Conservation (phyloP, 768 basidiomycete species). For the Amanita subjunquillea region DNA sequence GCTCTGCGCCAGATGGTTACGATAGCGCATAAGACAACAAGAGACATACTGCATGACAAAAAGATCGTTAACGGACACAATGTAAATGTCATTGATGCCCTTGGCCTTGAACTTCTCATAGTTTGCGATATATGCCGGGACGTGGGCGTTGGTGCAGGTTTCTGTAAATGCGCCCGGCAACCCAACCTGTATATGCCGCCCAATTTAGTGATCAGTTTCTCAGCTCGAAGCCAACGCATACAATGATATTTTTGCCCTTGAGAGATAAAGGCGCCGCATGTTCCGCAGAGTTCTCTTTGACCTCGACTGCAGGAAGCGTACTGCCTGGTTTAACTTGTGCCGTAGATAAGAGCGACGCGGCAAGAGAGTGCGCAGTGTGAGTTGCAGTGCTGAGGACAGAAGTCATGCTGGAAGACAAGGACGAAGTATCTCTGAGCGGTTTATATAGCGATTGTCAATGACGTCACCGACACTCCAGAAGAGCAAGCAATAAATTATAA, state of each 20-base stretch:
- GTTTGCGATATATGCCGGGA: conserved; percentile 43
- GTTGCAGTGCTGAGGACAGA: conserved; percentile 36
- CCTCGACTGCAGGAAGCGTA: conserved; percentile 33
- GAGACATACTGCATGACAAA: conserved; percentile 51
- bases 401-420: conserved; percentile 25
- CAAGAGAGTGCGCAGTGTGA: conserved; percentile 43
- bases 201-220: neutral
- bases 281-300: conserved; percentile 53
- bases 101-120: conserved; percentile 68
- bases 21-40: neutral
- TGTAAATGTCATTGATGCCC: conserved; percentile 61
- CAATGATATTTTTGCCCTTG: conserved; percentile 54
- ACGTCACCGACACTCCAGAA: neutral
- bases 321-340: conserved; percentile 38
- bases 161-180: conserved; percentile 75
- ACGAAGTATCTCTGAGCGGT: neutral
- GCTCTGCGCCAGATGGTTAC: conserved; percentile 29
- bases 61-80: conserved; percentile 71
- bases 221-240: conserved; percentile 18
- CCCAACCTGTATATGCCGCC: conserved; percentile 35
- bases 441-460: neutral
- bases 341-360: conserved; percentile 36
- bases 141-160: conserved; percentile 50
- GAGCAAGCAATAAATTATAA: conserved; percentile 2
- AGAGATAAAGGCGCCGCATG: conserved; percentile 23